Percentiles rank a stretch among this genome's conserved stretches.
Conservation (phyloP, 2,329 filamentous ascomycete species). For the Neoscytalidium dimidiatum region DNA sequence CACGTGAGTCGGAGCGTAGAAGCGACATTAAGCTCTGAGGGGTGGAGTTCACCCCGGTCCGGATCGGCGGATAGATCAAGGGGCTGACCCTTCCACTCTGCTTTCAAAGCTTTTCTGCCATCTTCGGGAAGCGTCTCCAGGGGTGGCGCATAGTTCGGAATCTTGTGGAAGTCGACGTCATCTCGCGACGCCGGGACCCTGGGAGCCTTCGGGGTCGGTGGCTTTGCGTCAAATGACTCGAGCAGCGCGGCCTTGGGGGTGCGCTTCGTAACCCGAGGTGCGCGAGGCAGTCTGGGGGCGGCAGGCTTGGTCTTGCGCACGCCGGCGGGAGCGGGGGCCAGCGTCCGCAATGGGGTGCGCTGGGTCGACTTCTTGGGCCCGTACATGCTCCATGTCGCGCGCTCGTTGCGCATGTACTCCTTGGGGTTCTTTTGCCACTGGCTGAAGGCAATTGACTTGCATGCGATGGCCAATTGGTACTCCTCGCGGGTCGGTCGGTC, state of each 20-base stretch:
- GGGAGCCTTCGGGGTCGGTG: constrained; percentile 43
- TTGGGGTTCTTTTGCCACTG: constrained; percentile 48
- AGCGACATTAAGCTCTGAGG: constrained; percentile 75
- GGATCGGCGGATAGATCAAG: constrained; percentile 76
- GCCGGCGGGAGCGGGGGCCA: constrained; percentile 40
- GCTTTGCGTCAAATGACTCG: constrained; percentile 42
- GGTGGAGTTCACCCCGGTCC: constrained; percentile 69
- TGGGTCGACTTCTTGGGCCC: constrained; percentile 41
- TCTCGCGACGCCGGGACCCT: constrained; percentile 76
- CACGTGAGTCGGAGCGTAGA: constrained; percentile 80
- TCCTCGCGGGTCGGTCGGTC: constrained; percentile 35
- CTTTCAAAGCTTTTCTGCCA: constrained; percentile 69
- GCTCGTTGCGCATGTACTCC: constrained; percentile 55
- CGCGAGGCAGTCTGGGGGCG: constrained; percentile 33
- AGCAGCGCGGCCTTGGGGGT: constrained; percentile 33
- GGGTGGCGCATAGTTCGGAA: constrained; percentile 74
- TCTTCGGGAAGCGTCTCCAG: constrained; percentile 61
- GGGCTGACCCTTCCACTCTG: constrained; percentile 82
- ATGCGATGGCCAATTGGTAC: constrained; percentile 36
- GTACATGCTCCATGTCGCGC: constrained; percentile 49
- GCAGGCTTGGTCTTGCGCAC: constrained; percentile 36
- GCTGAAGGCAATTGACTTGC: constrained; percentile 39
- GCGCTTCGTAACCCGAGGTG: constrained; percentile 36
- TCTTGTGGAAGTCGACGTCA: constrained; percentile 75
- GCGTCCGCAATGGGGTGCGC: constrained; percentile 36